Conservation (phyloP, 257 asterid species). For the Dorcoceras hygrometricum region DNA sequence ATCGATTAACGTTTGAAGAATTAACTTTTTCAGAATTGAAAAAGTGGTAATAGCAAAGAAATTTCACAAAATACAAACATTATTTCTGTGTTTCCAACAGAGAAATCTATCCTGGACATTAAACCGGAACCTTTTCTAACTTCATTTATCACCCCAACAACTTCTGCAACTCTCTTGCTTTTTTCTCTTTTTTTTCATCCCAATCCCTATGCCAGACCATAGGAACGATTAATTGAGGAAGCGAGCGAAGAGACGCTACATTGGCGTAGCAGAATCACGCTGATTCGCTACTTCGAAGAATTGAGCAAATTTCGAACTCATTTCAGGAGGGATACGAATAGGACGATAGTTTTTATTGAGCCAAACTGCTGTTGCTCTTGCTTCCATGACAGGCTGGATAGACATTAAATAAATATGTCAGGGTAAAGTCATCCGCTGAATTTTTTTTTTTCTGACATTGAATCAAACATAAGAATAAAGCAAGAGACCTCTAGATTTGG, state of each 20-base stretch:
- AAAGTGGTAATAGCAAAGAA: no score
- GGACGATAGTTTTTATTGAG: constrained; percentile 87
- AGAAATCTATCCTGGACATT: not conserved
- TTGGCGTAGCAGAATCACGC: constrained; percentile 22
- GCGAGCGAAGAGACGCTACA: not conserved
- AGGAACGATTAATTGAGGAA: no score
- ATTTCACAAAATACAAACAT: not conserved
- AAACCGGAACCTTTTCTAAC: not conserved
- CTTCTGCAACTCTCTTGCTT: not conserved
- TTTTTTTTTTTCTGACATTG: not conserved
- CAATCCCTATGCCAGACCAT: not conserved
- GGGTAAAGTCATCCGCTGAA: not conserved
- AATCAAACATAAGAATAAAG: constrained; percentile 2
- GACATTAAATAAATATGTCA: constrained; percentile 10
- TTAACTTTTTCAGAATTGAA: no score
- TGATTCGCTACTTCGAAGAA: constrained; percentile 50
- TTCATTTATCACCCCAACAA: not conserved
- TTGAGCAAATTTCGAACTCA: constrained; percentile 58
- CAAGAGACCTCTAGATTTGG: constrained; percentile 65
- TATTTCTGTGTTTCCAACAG: not conserved
- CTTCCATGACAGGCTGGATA: constrained; percentile 77
- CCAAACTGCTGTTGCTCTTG: constrained; percentile 78
- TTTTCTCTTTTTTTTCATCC: not conserved
- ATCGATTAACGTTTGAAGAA: no score
- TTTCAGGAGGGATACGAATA: constrained; percentile 66